These are phyloP conservation scores for Pseudocercospora fijiensis DNA, from an alignment of 2,329 filamentous ascomycete species.

Conservation along the genomic window DNA sequence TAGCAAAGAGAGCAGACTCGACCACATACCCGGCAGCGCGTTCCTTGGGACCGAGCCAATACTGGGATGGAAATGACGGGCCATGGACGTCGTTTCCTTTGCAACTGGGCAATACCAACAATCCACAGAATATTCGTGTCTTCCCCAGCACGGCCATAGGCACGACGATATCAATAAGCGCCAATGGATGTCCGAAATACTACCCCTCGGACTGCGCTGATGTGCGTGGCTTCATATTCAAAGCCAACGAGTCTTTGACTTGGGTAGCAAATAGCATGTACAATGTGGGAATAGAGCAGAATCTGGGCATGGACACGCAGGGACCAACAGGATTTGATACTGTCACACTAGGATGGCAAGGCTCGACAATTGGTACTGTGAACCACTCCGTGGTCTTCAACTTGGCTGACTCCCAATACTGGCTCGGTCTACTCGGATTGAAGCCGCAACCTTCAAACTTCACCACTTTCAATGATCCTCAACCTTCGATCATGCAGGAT, in stretches of 20 bases:
- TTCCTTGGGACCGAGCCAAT: constrained; percentile 39
- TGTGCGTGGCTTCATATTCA: constrained; percentile 46
- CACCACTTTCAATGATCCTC: constrained; percentile 37
- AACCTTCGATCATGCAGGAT: constrained; percentile 38
- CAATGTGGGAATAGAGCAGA: constrained; percentile 57
- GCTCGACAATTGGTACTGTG: constrained; percentile 33
- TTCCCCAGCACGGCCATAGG: constrained; percentile 37
- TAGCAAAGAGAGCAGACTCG: constrained; percentile 3
- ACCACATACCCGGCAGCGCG: constrained; percentile 36
- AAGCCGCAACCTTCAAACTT: constrained; percentile 41
- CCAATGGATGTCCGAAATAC: constrained; percentile 33
- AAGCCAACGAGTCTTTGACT: constrained; percentile 54
- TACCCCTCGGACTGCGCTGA: constrained; percentile 34
- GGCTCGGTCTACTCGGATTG: constrained; percentile 38
- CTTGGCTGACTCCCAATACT: constrained; percentile 33
- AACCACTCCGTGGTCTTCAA: constrained; percentile 36
- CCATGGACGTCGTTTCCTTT: constrained; percentile 42
- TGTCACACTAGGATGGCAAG: constrained; percentile 39
- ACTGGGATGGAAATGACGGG: constrained; percentile 41
- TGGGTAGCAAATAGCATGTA: constrained; percentile 63
- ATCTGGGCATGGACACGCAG: constrained; percentile 48
- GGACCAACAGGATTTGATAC: constrained; percentile 38
- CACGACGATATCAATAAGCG: constrained; percentile 33
- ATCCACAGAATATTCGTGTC: constrained; percentile 38
- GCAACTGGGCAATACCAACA: constrained; percentile 34